These are phyloP conservation scores for Erodium texanum DNA, from an alignment of 441 rosid species.

Conservation along the genomic window DNA sequence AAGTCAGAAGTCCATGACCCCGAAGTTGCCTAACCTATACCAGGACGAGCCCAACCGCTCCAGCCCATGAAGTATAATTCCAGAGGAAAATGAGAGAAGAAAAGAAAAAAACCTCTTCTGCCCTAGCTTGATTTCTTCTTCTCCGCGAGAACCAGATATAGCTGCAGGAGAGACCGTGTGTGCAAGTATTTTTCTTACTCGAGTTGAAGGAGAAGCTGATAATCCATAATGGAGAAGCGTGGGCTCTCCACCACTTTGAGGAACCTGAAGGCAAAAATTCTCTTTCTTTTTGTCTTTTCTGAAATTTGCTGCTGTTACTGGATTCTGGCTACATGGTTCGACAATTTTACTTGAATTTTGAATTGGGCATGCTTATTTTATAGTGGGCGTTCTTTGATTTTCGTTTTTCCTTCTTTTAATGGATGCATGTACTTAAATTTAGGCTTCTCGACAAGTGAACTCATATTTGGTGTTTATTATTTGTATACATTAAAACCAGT, in stretches of 20 bases:
- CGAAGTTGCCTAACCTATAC: no score
- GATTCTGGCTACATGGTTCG: neutral
- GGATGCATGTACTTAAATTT: neutral
- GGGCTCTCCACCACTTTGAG: conserved; percentile 20
- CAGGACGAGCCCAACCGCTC: no score
- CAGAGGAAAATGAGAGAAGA: no score
- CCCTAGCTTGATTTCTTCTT: no score
- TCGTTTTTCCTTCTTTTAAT: neutral
- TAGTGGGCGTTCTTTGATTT: neutral
- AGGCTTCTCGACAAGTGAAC: neutral
- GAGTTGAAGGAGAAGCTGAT: no score
- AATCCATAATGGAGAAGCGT: conserved; percentile 31
- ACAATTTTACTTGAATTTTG: neutral
- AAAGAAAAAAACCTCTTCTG: no score
- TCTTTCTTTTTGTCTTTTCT: neutral
- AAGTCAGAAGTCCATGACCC: no score
- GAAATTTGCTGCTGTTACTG: neutral
- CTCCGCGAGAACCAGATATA: no score
- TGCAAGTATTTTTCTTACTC: no score
- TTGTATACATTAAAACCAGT: conserved; percentile 29
- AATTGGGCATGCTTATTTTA: neutral
- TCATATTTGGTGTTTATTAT: neutral
- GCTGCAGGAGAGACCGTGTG: no score
- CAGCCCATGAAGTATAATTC: no score
- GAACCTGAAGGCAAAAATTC: conserved; percentile 63